phyloP scores from a whole-genome alignment of 2,329 filamentous ascomycete genomes.

The Neonectria faginata region DNA sequence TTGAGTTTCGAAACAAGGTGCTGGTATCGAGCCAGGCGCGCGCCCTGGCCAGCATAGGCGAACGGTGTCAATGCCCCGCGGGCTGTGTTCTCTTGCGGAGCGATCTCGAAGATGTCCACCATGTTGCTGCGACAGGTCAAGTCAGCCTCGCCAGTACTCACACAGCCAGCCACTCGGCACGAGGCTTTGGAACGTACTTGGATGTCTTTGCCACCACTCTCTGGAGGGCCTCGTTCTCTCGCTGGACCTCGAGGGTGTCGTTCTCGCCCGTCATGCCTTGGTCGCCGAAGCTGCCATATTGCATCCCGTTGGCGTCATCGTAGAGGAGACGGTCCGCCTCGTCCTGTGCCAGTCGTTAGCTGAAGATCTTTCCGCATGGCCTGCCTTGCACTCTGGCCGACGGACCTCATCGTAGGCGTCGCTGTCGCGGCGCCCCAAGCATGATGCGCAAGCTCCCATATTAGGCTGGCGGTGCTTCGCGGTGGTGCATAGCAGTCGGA shows the following conservation, averaged over 20 bases:
- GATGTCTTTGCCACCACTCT: constrained; percentile 73
- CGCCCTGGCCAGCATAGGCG: constrained; percentile 65
- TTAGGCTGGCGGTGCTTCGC: constrained; percentile 36
- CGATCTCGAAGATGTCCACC: constrained; percentile 75
- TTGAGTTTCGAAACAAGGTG: constrained; percentile 71
- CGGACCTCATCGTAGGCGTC: constrained; percentile 68
- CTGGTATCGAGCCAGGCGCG: constrained; percentile 69
- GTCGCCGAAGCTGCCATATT: constrained; percentile 74
- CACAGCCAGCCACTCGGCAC: neutral
- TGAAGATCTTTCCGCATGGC: neutral
- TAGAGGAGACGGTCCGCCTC: constrained; percentile 70
- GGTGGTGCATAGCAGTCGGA: constrained; percentile 40
- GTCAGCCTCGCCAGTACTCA: constrained; percentile 22
- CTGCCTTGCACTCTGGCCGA: neutral
- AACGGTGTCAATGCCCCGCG: constrained; percentile 55
- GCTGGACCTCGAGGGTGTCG: constrained; percentile 71
- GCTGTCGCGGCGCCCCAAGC: constrained; percentile 64
- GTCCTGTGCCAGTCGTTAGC: constrained; percentile 54
- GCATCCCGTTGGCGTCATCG: constrained; percentile 68
- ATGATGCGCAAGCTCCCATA: constrained; percentile 73
- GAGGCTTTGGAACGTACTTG: constrained; percentile 59
- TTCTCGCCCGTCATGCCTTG: constrained; percentile 65
- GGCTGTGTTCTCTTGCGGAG: constrained; percentile 60
- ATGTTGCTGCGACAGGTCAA: constrained; percentile 63
- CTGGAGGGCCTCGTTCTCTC: constrained; percentile 73